phyloP scores from a whole-genome alignment of 495 filamentous ascomycete genomes.

The Ascobolus immersus region DNA sequence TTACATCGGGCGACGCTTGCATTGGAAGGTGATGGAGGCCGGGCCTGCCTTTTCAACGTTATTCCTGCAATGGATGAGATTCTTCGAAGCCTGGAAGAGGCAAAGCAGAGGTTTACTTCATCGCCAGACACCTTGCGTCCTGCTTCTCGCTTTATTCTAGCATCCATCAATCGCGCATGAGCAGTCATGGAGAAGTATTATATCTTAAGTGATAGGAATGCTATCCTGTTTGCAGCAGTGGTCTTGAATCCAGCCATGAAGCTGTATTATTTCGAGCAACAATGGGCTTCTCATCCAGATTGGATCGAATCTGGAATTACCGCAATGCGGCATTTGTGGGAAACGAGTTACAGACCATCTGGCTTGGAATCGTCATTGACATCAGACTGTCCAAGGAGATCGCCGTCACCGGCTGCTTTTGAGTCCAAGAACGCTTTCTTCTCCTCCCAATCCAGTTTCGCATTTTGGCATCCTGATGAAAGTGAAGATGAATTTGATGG shows the following conservation, averaged over 20 bases:
- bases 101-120: background rate
- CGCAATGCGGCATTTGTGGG: too few relatives aligned
- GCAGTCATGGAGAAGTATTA: constrained; percentile 2
- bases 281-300: background rate
- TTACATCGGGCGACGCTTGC: constrained; percentile 1
- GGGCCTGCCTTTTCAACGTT: constrained; percentile 1
- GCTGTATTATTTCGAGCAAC: constrained; percentile 2
- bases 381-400: too few relatives aligned
- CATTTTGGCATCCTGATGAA: too few relatives aligned
- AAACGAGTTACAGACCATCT: too few relatives aligned
- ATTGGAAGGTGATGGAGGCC: background rate
- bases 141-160: background rate
- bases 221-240: background rate
- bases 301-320: too few relatives aligned
- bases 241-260: constrained; percentile 2
- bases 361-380: too few relatives aligned
- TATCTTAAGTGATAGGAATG: background rate
- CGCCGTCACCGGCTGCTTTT: too few relatives aligned
- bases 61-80: background rate
- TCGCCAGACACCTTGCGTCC: background rate
- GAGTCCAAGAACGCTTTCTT: too few relatives aligned
- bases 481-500: too few relatives aligned
- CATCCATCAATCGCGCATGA: constrained; percentile 1
- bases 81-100: background rate
- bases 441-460: too few relatives aligned